Evolutionary conservation across 148 eudicot species (phyloP).

Genomic region (Agrostemma githago): DNA sequence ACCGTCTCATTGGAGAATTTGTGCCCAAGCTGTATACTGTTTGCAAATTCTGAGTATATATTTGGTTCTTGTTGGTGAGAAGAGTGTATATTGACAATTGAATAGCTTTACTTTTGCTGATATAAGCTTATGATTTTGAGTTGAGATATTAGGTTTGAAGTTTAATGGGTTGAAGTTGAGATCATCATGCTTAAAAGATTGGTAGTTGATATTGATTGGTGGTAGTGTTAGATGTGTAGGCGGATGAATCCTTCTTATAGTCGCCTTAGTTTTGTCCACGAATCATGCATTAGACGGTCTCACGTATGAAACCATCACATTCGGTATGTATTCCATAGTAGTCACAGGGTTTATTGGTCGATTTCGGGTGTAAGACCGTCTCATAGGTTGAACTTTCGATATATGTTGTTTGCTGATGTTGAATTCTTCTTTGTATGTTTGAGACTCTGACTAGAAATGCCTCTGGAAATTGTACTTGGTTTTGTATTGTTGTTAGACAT

Average conservation of each 20-base stretch:
- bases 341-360: background rate
- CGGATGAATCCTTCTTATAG: background rate
- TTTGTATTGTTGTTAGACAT: conserved; percentile 14
- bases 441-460: background rate
- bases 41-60: background rate
- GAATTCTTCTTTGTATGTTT: background rate
- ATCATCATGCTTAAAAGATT: background rate
- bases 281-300: background rate
- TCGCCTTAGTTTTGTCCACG: background rate
- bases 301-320: background rate
- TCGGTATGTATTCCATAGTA: too few relatives aligned
- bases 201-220: background rate
- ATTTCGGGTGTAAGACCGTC: background rate
- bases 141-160: background rate
- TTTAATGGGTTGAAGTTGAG: conserved; percentile 2
- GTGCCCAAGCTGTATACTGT: background rate
- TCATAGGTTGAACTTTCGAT: background rate
- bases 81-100: background rate
- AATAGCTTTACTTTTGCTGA: background rate
- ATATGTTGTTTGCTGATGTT: background rate
- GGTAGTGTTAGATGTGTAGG: conserved; percentile 1
- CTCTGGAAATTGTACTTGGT: background rate
- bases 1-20: too few relatives aligned
- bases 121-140: background rate
- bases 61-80: background rate